Conservation (phyloP, 208 protist genomes). For the Zelonia costaricensis region DNA sequence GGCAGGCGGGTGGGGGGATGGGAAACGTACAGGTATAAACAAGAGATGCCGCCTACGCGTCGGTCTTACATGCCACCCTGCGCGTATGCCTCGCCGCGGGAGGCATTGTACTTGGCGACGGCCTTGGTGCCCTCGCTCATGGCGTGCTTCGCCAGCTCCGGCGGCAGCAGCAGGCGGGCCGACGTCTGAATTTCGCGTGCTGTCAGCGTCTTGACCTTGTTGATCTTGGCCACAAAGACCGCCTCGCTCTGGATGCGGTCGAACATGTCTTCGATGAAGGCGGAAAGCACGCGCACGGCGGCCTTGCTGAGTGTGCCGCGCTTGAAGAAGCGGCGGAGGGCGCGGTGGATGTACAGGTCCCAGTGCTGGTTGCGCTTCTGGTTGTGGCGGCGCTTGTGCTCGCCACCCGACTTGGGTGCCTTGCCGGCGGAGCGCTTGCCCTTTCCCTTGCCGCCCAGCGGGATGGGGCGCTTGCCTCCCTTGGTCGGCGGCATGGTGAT, state of each 20-base stretch:
- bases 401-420: constrained; percentile 87
- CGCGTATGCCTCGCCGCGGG: constrained; percentile 72
- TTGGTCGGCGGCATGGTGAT: constrained; percentile 86
- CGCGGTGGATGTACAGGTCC: constrained; percentile 94
- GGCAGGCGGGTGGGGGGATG: neutral
- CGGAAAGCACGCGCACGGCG: constrained; percentile 98
- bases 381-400: constrained; percentile 40
- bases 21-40: too few relatives aligned
- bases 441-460: constrained; percentile 96
- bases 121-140: constrained; percentile 99
- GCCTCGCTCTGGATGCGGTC: constrained; percentile 97
- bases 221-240: constrained; percentile 95
- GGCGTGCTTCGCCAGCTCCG: constrained; percentile 99
- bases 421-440: constrained; percentile 97
- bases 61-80: constrained; percentile 61
- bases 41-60: too few relatives aligned
- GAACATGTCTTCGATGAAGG: constrained; percentile 99
- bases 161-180: constrained; percentile 97
- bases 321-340: constrained; percentile 98
- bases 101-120: constrained; percentile 96
- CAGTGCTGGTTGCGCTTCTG: constrained; percentile 90
- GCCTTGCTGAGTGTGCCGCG: constrained; percentile 96
- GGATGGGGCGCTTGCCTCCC: constrained; percentile 83
- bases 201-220: constrained; percentile 97
- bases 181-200: constrained; percentile 98